phyloP scores from a whole-genome alignment of 345 rosid species.

The Sonneratia caseolaris region DNA sequence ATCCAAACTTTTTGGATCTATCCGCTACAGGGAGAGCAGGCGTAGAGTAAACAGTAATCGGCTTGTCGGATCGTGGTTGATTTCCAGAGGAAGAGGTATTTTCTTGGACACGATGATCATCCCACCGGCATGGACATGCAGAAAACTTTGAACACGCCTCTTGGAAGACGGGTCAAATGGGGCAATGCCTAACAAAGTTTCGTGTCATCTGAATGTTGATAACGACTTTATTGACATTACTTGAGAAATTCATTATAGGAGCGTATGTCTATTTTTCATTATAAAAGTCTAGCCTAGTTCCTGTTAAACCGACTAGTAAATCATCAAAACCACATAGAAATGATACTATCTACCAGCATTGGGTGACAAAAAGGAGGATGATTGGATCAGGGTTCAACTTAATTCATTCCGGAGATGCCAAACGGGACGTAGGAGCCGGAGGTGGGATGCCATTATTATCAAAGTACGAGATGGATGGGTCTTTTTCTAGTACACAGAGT shows the following conservation, averaged over 20 bases:
- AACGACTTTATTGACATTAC: not conserved
- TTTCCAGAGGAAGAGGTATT: not conserved
- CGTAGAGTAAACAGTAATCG: not conserved
- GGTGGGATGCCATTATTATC: slow-evolving; percentile 16
- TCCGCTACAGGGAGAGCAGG: not conserved
- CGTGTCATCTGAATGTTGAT: not conserved
- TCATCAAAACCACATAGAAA: no score
- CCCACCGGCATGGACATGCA: not conserved
- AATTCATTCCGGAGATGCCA: not conserved
- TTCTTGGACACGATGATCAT: not conserved
- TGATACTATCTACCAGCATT: no score
- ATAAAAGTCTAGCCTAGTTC: not conserved
- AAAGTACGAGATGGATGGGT: slow-evolving; percentile 19
- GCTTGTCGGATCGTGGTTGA: not conserved
- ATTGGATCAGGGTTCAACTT: not conserved
- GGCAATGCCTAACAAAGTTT: not conserved
- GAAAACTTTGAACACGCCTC: not conserved
- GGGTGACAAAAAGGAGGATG: no score
- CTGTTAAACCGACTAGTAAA: no score
- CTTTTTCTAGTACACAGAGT: slow-evolving; percentile 15
- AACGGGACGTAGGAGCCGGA: not conserved
- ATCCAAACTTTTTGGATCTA: not conserved
- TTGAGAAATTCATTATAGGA: not conserved
- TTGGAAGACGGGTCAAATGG: not conserved
- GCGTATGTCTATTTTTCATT: not conserved